Evolutionary conservation across 257 asterid genomes (phyloP), one percentile per base, ranked within the genome.

Genomic region (Nicotiana paniculata): DNA sequence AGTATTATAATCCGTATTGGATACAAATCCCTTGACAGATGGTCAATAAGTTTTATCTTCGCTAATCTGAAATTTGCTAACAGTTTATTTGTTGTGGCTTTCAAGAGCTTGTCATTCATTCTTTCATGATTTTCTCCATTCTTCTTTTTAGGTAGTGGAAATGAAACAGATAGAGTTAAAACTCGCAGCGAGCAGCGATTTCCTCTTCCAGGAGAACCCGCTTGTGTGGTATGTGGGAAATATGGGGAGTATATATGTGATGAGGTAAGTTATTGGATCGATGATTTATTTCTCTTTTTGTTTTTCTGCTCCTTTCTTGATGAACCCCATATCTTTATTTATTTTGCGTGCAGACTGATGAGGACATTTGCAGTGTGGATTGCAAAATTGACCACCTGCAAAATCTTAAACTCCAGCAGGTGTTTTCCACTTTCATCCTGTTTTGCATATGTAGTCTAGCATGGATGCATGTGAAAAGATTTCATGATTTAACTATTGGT

Each of bases 191-290:
- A 95, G 86, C 98, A 93, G 90, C 91, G 96, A 82, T 88, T 83
- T 89, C 95, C 98, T 77, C 81, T 87, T 69, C 97, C 93, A 70
- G 97, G 97, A 76, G 97, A 92, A 80, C 97, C 98, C 78, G 85
- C 84, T 30, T 95, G 97, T 87, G 90, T 90, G 83, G 81, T 93
- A 69, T 93, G 97, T 15, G 95, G 97, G 83, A 93, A 93, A 65
- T 95, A 90, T 83, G 98, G 97, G 87, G 98, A 95, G 86, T 93
- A 92, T 87, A 93, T 95, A 67, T 95, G 97, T 87, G 84, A 91
- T 69, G 95, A 93, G 95, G 97, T 95, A 81, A 81, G 84, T 70
- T 77, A 83, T 85, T 80, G 64, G 63, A 37, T 66, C 35, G 48
- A 79, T 63, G 74, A 63, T 43, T 43, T 77, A 51, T 51, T 83